Base-by-base conservation (phyloP, 2,329 filamentous ascomycete genomes). In the Cladosporium phlei region DNA sequence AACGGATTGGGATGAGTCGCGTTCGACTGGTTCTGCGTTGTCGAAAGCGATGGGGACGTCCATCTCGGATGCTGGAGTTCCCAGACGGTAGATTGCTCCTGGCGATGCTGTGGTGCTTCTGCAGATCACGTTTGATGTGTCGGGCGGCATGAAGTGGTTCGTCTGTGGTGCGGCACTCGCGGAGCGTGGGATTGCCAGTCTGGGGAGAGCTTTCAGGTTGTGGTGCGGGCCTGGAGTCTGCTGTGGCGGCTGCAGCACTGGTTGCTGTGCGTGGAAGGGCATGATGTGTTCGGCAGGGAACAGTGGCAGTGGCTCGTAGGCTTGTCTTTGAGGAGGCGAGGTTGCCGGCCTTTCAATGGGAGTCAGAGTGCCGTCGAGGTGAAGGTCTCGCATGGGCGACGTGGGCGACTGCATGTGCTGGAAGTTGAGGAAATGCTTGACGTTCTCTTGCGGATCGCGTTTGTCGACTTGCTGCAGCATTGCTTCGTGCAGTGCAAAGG, bases 31-130 rank as follows among this genome's bases (percentile, higher is more conserved):
- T 0, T 84, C 86, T 12, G 81, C 59, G 1, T 80, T 79, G 33
- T 90, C 73, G 2, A 83, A 78, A 1, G 87, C 93, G 49, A 94
- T 70, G 0, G 91, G 90, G 10, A 90, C 82, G 63, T 96, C 91
- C 75, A 91, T 84, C 61, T 95, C 89, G 2, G 90, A 95, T 64
- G 90, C 86, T 12, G 90, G 89, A 0, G 88, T 94, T n/a, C 81
- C 84, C 53, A 88, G 83, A 46, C 86, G 82, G 68, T 89, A 90
- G 32, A 84, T 50, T n/a, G 44, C 78, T 0, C 77, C 74, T 3
- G 84, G 77, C 1, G 77, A 78, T 22, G 60, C 61, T 14, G 63
- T 63, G 20, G 66, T 67, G 47, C 67, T 72, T 53, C 69, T 67
- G 57, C 68, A 72, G 43, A 73, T 69, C 35, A 72, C 69, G 53